Percentiles rank a stretch among this genome's conserved stretches.
Evolutionary conservation across 1,139 yeast genomes (phyloP).

Genomic region (Saccharomyces hybrid): DNA sequence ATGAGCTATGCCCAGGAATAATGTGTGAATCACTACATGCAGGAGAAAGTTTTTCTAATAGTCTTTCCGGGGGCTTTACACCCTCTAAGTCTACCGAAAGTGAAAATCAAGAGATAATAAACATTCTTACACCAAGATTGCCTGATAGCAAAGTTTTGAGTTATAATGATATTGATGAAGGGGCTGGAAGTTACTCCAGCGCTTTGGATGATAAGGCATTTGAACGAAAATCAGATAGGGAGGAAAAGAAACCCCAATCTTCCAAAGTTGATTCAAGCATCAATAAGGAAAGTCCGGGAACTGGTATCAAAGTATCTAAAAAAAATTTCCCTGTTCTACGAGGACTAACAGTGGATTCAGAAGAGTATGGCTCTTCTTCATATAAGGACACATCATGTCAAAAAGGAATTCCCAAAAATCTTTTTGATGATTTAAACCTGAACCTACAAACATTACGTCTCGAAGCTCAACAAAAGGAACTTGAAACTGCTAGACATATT

Average conservation of each 20-base stretch:
- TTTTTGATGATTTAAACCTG: background rate
- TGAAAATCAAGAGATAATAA: background rate
- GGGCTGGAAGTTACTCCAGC: background rate
- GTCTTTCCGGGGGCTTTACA: background rate
- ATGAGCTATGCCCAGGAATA: constrained; percentile 4
- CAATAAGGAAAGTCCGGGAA: background rate
- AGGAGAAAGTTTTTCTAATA: background rate
- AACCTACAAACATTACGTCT: background rate
- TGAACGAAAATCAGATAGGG: background rate
- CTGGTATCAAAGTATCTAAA: background rate
- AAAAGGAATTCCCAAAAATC: background rate
- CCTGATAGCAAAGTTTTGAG: background rate
- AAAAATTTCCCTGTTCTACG: background rate
- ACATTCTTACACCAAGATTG: background rate
- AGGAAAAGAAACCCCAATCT: background rate
- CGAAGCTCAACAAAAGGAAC: background rate
- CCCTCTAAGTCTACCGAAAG: background rate
- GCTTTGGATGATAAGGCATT: background rate
- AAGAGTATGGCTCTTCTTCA: background rate
- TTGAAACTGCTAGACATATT: background rate
- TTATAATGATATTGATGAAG: background rate
- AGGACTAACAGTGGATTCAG: background rate
- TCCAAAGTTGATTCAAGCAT: background rate
- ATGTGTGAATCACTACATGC: background rate
- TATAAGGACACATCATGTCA: background rate